phyloP scores from a whole-genome alignment of 495 filamentous ascomycete species.

The Lindgomyces ingoldianus region DNA sequence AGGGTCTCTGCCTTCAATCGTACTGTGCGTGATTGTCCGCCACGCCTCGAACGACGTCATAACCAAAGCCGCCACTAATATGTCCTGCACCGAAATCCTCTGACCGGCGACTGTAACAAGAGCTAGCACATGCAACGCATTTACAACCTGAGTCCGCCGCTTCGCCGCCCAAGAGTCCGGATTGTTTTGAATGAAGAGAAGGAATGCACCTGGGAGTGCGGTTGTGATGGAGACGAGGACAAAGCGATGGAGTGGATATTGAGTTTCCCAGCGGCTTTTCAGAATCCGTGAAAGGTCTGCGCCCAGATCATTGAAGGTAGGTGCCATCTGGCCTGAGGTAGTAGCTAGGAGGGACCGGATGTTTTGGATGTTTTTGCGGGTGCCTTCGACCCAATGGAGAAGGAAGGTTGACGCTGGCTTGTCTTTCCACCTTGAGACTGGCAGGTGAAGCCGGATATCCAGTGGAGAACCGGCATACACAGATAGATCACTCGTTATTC shows the following conservation, averaged over 20 bases:
- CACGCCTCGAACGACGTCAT: slow-evolving; percentile 25
- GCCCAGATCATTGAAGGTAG: background rate
- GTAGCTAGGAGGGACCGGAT: background rate
- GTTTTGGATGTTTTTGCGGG: background rate
- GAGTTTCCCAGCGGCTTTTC: slow-evolving; percentile 11
- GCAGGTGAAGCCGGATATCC: slow-evolving; percentile 6
- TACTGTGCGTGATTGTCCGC: background rate
- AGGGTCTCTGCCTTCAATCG: background rate
- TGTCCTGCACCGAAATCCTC: slow-evolving; percentile 13
- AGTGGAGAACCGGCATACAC: slow-evolving; percentile 6
- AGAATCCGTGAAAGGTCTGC: background rate
- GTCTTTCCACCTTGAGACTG: slow-evolving; percentile 12
- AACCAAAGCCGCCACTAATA: slow-evolving; percentile 17
- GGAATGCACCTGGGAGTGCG: slow-evolving; percentile 21
- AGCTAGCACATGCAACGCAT: slow-evolving; percentile 18
- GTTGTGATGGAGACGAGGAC: slow-evolving; percentile 12
- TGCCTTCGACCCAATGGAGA: background rate
- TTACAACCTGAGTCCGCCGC: slow-evolving; percentile 13
- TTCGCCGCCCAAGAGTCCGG: slow-evolving; percentile 22
- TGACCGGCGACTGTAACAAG: slow-evolving; percentile 20
- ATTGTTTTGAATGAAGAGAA: slow-evolving; percentile 11
- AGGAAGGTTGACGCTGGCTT: slow-evolving; percentile 13
- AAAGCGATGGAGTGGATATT: slow-evolving; percentile 2
- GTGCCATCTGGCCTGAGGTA: background rate
- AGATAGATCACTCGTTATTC: background rate